Evolutionary conservation across 352 stramenopile species (phyloP), one percentile per base, ranked within the genome.

Genomic region (Globisporangium paroecandrum): DNA sequence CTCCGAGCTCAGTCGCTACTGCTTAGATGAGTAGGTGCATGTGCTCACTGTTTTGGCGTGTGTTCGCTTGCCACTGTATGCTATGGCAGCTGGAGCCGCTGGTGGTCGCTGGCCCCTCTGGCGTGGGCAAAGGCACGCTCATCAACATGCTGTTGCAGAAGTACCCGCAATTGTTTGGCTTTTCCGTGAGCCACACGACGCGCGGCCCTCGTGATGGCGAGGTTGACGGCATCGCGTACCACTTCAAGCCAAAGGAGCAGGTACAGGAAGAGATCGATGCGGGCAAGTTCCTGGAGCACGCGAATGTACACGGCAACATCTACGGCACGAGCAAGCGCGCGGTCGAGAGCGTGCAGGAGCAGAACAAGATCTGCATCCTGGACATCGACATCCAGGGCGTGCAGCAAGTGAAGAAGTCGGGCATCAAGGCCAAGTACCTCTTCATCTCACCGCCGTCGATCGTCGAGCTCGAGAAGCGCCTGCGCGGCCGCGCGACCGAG

Each of bases 361-460:
- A 95, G 71, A 88, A 91, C 55, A 98, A 99, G 81, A 97, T 99
- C 68, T 99, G 97, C 78, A 97, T 99, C 62, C 70, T 99, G 41
- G 98, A 99, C 80, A 99, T 99, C 66, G 98, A 99, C 72, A 92
- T 99, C 58, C 97, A 99, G 77, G 98, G 98, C 36, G 97, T 99
- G 20, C 85, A 97, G 73, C 94, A 93, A 69, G 95, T 99, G 27
- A 98, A 96, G 72, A 72, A 75, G 71, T 86, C 85, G 34, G 79
- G 84, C n/a, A 74, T 98, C n/a, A 65, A 83, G 32, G 87, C 92
- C 53, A 96, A 98, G 64, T 99, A 94, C 72, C 79, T 99, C 38
- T 99, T 99, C 72, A 98, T 99, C 73, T 84, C 95, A 55, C 97
- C 98, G 38, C 97, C 97, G 3, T 98, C 90, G 15, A 94, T 99